phyloP scores from a whole-genome alignment of 345 rosid species.

The Linum usitatissimum region DNA sequence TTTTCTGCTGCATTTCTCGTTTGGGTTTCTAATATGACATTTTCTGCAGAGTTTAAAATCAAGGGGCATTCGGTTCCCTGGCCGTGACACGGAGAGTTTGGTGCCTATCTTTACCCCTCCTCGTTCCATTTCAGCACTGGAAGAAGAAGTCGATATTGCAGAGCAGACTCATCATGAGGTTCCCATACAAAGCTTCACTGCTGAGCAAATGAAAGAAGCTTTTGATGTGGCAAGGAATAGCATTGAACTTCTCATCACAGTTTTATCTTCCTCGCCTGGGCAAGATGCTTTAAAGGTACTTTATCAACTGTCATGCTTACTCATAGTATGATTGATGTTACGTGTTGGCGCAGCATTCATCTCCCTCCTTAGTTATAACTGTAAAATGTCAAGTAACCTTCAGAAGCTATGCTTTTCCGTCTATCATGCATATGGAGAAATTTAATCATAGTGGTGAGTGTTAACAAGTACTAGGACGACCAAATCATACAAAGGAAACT shows the following conservation, averaged over 20 bases:
- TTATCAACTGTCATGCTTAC: constrained; percentile 1
- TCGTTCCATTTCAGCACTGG: constrained; percentile 54
- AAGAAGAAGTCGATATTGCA: constrained; percentile 36
- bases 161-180: constrained; percentile 44
- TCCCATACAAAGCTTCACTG: constrained; percentile 49
- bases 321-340: not conserved
- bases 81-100: constrained; percentile 87
- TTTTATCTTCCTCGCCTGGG: constrained; percentile 70
- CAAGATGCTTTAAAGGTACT: constrained; percentile 70
- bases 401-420: too few relatives aligned
- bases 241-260: constrained; percentile 72
- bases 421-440: too few relatives aligned
- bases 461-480: too few relatives aligned
- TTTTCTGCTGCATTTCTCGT: not conserved
- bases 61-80: constrained; percentile 92
- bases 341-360: not conserved
- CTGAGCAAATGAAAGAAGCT: constrained; percentile 85
- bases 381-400: too few relatives aligned
- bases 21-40: constrained; percentile 8
- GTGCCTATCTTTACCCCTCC: constrained; percentile 95
- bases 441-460: too few relatives aligned
- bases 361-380: too few relatives aligned
- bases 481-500: too few relatives aligned
- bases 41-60: constrained; percentile 58
- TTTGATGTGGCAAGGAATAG: constrained; percentile 89